Percentiles rank a stretch among this genome's conserved stretches.
Conservation (phyloP, 2,329 filamentous ascomycete genomes). For the Colletotrichum tofieldiae region DNA sequence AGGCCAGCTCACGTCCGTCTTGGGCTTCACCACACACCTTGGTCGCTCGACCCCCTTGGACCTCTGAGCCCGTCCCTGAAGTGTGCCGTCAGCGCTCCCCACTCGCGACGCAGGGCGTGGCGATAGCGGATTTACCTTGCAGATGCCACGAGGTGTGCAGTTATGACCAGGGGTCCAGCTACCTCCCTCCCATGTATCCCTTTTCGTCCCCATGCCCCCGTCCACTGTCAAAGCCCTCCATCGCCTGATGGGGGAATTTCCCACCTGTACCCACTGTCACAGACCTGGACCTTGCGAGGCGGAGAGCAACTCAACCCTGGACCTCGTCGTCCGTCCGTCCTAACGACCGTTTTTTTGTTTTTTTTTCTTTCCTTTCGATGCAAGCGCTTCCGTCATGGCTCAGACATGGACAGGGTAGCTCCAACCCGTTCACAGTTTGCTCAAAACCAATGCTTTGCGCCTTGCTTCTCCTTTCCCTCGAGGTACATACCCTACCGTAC, state of each 20-base stretch:
- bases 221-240: conserved; percentile 45
- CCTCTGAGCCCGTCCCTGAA: conserved; percentile 16
- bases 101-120: conserved; percentile 32
- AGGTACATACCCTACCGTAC: conserved; percentile 38
- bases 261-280: conserved; percentile 43
- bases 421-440: conserved; percentile 39
- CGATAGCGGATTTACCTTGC: conserved; percentile 42
- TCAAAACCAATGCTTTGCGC: conserved; percentile 43
- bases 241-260: conserved; percentile 45
- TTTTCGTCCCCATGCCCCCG: conserved; percentile 41
- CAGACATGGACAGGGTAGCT: conserved; percentile 45
- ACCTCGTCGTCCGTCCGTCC: conserved; percentile 41
- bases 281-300: conserved; percentile 44
- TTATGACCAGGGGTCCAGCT: conserved; percentile 42
- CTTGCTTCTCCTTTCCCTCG: conserved; percentile 29
- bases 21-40: conserved; percentile 11
- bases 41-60: conserved; percentile 1
- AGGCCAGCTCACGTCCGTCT: conserved; percentile 11
- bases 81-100: conserved; percentile 14
- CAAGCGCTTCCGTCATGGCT: conserved; percentile 46
- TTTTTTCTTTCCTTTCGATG: conserved; percentile 23
- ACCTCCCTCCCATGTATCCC: conserved; percentile 38
- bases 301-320: conserved; percentile 44
- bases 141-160: conserved; percentile 42
- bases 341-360: conserved; percentile 43